These are phyloP conservation scores for Kalaharituber pfeilii DNA, from an alignment of 2,329 filamentous ascomycete species.

Conservation along the genomic window DNA sequence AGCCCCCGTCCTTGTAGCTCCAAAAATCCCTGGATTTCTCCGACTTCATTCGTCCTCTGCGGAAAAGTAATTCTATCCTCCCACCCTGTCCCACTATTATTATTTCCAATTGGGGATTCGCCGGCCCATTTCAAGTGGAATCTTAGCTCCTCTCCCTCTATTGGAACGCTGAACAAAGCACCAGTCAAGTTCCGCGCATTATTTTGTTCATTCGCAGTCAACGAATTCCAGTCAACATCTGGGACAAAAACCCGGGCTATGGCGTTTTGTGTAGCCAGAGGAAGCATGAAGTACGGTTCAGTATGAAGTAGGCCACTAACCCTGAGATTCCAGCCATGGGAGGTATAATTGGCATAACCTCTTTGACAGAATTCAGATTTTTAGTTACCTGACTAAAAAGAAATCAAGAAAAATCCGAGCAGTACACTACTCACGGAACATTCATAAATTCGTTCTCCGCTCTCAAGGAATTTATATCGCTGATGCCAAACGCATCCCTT, in stretches of 20 bases:
- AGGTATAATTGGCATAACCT: constrained; percentile 61
- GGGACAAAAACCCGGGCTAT: constrained; percentile 56
- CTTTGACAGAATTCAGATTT: constrained; percentile 23
- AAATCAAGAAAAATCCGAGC: too few species aligned
- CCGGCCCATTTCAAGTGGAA: background rate
- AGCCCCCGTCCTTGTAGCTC: background rate
- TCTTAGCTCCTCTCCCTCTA: constrained; percentile 26
- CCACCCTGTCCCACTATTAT: background rate
- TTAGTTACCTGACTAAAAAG: background rate
- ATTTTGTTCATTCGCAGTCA: constrained; percentile 41
- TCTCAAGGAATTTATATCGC: constrained; percentile 41
- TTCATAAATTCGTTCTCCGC: constrained; percentile 54
- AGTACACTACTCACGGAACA: constrained; percentile 34
- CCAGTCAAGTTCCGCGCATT: constrained; percentile 62
- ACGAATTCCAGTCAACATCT: constrained; percentile 41
- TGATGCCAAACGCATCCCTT: constrained; percentile 42
- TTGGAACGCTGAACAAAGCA: constrained; percentile 51
- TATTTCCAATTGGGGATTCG: background rate
- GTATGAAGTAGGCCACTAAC: constrained; percentile 73
- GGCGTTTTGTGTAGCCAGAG: constrained; percentile 30
- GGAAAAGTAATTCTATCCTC: background rate
- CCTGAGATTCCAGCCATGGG: constrained; percentile 57
- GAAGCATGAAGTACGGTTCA: constrained; percentile 33
- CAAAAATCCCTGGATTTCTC: background rate
- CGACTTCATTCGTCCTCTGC: background rate